These are phyloP conservation scores for Eucalyptus polyanthemos DNA, from an alignment of 345 rosid species.

Conservation along the genomic window DNA sequence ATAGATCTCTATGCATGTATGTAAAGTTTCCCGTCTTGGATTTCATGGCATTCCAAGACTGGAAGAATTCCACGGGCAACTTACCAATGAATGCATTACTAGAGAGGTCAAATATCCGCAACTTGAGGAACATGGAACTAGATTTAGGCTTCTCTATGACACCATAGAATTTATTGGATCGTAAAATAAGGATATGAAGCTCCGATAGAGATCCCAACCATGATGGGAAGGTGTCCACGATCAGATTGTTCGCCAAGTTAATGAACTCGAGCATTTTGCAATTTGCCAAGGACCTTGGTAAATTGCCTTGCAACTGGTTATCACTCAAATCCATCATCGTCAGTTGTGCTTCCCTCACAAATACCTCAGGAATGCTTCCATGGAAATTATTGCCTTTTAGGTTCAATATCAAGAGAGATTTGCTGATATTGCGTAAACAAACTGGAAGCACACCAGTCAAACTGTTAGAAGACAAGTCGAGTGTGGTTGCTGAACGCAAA, in stretches of 20 bases:
- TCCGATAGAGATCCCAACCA: constrained; percentile 2
- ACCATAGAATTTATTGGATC: not conserved
- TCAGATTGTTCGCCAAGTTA: not conserved
- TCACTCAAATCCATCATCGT: not conserved
- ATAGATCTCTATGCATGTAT: not conserved
- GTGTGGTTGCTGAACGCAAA: not conserved
- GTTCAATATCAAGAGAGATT: not conserved
- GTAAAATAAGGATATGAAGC: not conserved
- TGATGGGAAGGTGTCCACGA: constrained; percentile 1
- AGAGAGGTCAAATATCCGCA: constrained; percentile 1
- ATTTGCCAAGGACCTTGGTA: not conserved
- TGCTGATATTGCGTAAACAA: not conserved
- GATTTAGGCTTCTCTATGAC: not conserved
- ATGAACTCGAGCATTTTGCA: not conserved
- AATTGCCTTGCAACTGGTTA: not conserved
- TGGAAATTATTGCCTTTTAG: not conserved
- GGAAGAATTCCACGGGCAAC: constrained; percentile 1
- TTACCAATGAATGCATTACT: not conserved
- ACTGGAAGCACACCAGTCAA: not conserved
- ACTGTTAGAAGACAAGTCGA: not conserved
- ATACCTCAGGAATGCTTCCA: not conserved
- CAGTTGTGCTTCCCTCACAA: not conserved
- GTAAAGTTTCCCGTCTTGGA: not conserved
- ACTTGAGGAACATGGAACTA: not conserved
- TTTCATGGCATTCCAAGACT: constrained; percentile 7